Base-by-base conservation (phyloP, 345 rosid genomes). In the Rhodomyrtus tomentosa region DNA sequence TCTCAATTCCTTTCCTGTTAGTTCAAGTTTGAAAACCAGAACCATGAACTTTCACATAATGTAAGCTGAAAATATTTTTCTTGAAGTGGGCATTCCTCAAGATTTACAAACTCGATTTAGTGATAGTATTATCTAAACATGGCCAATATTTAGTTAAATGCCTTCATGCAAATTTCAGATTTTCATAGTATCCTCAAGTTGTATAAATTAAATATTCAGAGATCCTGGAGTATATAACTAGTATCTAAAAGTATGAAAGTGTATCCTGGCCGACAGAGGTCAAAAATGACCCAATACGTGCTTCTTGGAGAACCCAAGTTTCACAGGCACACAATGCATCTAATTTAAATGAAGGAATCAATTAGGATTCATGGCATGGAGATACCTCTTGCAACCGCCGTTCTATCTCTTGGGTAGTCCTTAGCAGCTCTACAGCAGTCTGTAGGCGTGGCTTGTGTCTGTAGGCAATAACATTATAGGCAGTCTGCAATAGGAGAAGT, bases 351-450 rank as follows among this genome's bases (percentile, higher is more conserved):
- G 76, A 68, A 42, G 16, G 22, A 32, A 32, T 68, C 76, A 68
- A 68, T 32, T 32, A 68, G 76, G 45, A 68, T 18, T 32, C 76
- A 32, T 32, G 24, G 42, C 45, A 32, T 68, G 76, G 24, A 68
- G 76, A 16, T 90, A 93, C 98, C 90, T 95, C 92, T 59, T 91
- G 84, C 89, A 96, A 83, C 42, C 91, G 91, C 14, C 81, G 83
- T 87, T 94, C 99, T 81, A 96, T 94, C 86, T 94, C 96, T 84
- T 91, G 88, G 55, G 99, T 93, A 20, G 95, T 89, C 56, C 82
- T 85, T 56, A 97, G 93, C 99, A 97, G 12, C 94, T 97, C 93
- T 54, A 97, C 38, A 42, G 99, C 99, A 50, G 94, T 93, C 80
- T 88, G 82, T 88, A 96, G 84, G 45, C 99, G 91, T 11, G 98